phyloP scores from a whole-genome alignment of 352 stramenopile species.

The Pythium vanterpoolii region DNA sequence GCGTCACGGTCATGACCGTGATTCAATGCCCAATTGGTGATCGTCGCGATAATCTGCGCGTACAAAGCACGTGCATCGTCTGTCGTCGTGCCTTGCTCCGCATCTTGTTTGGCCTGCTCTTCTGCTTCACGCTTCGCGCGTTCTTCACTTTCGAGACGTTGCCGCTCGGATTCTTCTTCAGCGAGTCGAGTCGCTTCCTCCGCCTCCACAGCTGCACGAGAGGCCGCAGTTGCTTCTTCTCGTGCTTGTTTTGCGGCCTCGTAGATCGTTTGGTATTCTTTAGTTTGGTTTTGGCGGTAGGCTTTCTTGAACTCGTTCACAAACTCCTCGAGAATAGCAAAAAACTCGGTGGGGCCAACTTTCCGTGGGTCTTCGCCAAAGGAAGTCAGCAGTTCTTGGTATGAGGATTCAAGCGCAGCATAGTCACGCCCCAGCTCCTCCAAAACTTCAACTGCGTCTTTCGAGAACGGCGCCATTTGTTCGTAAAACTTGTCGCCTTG shows the following conservation, averaged over 20 bases:
- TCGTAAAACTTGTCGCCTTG: slow-evolving; percentile 75
- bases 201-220: slow-evolving; percentile 26
- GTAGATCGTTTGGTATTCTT: slow-evolving; percentile 80
- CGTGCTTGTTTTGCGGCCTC: slow-evolving; percentile 52
- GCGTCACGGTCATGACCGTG: slow-evolving; percentile 45
- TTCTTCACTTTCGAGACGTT: slow-evolving; percentile 57
- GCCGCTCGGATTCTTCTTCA: slow-evolving; percentile 43
- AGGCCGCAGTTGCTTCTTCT: slow-evolving; percentile 33
- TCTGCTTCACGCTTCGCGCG: slow-evolving; percentile 51
- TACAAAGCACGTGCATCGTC: slow-evolving; percentile 59
- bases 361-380: slow-evolving; percentile 84
- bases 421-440: slow-evolving; percentile 81
- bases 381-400: slow-evolving; percentile 76
- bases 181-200: slow-evolving; percentile 30
- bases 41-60: slow-evolving; percentile 57
- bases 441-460: slow-evolving; percentile 77
- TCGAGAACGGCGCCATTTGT: slow-evolving; percentile 77
- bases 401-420: slow-evolving; percentile 60
- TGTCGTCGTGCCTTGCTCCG: slow-evolving; percentile 18
- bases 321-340: slow-evolving; percentile 80
- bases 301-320: slow-evolving; percentile 86
- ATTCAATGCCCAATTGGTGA: slow-evolving; percentile 57
- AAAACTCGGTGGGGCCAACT: slow-evolving; percentile 80
- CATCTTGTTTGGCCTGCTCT: slow-evolving; percentile 21
- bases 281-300: slow-evolving; percentile 85